phyloP scores from a whole-genome alignment of 768 basidiomycete genomes.

The Macrolepiota dolichaula region DNA sequence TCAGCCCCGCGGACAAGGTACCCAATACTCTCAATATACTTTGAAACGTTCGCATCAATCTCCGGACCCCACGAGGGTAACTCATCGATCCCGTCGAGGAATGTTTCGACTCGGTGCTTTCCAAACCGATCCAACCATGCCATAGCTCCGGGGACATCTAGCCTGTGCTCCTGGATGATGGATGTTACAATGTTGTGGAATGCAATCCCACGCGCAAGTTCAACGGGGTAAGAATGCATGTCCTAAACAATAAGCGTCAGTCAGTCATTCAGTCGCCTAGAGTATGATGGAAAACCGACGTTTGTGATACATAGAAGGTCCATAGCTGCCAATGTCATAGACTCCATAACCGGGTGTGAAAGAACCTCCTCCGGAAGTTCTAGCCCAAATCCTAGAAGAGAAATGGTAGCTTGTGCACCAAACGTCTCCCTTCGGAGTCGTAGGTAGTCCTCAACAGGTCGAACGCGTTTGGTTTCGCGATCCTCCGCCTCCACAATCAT shows the following conservation, averaged over 20 bases:
- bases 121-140: slow-evolving; percentile 14
- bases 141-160: slow-evolving; percentile 15
- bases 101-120: slow-evolving; percentile 2
- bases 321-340: slow-evolving; percentile 13
- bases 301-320: slow-evolving; percentile 17
- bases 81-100: slow-evolving; percentile 3
- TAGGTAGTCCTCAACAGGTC: slow-evolving; percentile 16
- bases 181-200: slow-evolving; percentile 20
- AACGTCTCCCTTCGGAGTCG: slow-evolving; percentile 17
- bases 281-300: slow-evolving; percentile 6
- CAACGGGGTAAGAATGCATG: slow-evolving; percentile 19
- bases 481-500: slow-evolving; percentile 18
- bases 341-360: slow-evolving; percentile 15
- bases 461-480: slow-evolving; percentile 8
- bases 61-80: slow-evolving; percentile 16
- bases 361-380: slow-evolving; percentile 20
- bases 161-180: slow-evolving; percentile 16
- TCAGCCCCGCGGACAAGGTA: slow-evolving; percentile 15
- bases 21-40: slow-evolving; percentile 15
- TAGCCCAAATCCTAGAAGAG: slow-evolving; percentile 18
- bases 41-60: slow-evolving; percentile 11
- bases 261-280: not conserved
- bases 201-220: slow-evolving; percentile 16
- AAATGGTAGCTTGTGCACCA: slow-evolving; percentile 15
- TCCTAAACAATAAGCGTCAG: slow-evolving; percentile 14